A percentile compares a stretch with the other conserved stretches of the same genome.
phyloP scores from a whole-genome alignment of 2,329 filamentous ascomycete genomes.

The Aspergillus awamori region DNA sequence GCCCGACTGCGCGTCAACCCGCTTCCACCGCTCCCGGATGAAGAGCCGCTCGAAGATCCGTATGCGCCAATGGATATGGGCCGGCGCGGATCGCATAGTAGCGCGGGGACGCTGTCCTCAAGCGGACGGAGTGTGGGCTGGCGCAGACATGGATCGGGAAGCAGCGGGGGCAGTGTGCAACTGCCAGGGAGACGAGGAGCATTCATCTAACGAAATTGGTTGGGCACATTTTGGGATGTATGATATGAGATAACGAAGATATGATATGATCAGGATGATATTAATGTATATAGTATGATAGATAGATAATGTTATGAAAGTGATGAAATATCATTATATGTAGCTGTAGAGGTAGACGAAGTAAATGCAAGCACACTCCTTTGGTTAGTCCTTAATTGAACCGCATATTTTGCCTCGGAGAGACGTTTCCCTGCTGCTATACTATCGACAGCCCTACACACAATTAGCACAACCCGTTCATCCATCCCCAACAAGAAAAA shows the following conservation, averaged over 20 bases:
- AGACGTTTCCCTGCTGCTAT: constrained; percentile 74
- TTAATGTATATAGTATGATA: constrained; percentile 16
- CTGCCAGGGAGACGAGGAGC: constrained; percentile 4
- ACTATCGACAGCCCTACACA: constrained; percentile 74
- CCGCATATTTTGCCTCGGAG: constrained; percentile 71
- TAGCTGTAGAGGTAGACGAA: background rate
- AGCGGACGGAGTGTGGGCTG: constrained; percentile 30
- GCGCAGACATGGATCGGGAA: constrained; percentile 26
- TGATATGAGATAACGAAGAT: constrained; percentile 18
- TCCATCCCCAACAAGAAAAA: constrained; percentile 6
- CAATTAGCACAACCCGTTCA: constrained; percentile 13
- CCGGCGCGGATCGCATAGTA: constrained; percentile 26
- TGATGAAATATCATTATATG: background rate
- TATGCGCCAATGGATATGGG: constrained; percentile 6
- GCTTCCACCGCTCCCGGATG: constrained; percentile 37
- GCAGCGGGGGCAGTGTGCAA: constrained; percentile 5
- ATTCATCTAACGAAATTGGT: constrained; percentile 15
- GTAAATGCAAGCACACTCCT: constrained; percentile 55
- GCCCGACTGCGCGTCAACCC: constrained; percentile 34
- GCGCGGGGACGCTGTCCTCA: constrained; percentile 28
- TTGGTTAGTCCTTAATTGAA: constrained; percentile 66
- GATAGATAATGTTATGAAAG: constrained; percentile 4
- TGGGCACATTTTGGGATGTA: background rate
- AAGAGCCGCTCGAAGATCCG: constrained; percentile 23
- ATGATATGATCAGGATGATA: constrained; percentile 11